phyloP scores from a whole-genome alignment of 768 basidiomycete genomes.

The Wakefieldia striispora region DNA sequence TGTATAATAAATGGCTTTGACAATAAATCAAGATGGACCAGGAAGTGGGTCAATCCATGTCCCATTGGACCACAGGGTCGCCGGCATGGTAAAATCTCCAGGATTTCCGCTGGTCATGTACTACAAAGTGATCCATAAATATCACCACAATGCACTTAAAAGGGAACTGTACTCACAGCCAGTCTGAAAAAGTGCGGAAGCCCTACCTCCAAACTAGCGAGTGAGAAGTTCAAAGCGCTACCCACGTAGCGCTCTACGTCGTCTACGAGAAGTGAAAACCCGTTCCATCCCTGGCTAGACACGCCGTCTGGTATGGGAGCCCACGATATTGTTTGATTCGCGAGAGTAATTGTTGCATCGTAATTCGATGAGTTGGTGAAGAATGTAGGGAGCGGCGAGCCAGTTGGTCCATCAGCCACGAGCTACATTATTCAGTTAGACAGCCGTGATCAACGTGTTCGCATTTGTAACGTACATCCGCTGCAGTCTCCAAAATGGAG shows the following conservation, averaged over 20 bases:
- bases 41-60: conserved; percentile 75
- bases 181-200: conserved; percentile 78
- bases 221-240: conserved; percentile 63
- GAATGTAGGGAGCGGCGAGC: conserved; percentile 68
- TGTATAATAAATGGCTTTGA: not conserved
- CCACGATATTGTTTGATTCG: conserved; percentile 60
- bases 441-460: not conserved
- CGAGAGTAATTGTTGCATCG: conserved; percentile 51
- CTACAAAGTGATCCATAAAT: conserved; percentile 32
- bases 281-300: conserved; percentile 54
- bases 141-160: not conserved
- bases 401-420: conserved; percentile 65
- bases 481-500: conserved; percentile 74
- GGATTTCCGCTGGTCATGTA: conserved; percentile 43
- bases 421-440: conserved; percentile 46
- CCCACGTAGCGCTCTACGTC: conserved; percentile 83
- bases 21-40: conserved; percentile 51
- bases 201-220: conserved; percentile 56
- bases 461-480: conserved; percentile 46
- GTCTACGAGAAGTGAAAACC: conserved; percentile 78
- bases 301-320: conserved; percentile 37
- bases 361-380: conserved; percentile 72
- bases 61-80: conserved; percentile 73
- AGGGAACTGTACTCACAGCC: conserved; percentile 49
- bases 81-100: conserved; percentile 82